Base-by-base conservation (phyloP, 805 yeast species). In the Nakazawaea ishiwadae region DNA sequence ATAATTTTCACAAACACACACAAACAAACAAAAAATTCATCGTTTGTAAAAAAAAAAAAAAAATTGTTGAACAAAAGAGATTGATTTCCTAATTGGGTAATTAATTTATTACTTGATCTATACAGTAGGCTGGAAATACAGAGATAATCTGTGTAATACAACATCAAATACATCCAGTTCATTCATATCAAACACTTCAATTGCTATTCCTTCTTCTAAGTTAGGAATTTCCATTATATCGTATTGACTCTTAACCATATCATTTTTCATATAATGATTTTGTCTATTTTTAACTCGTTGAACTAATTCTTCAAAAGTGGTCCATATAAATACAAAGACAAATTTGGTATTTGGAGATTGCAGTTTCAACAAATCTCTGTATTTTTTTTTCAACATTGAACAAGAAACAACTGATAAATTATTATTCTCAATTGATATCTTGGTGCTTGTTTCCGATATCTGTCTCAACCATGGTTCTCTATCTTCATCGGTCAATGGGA, bases 401-500 rank as follows among this genome's bases (percentile, higher is more conserved):
- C 99, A 93, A 4, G 95, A 75, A 1, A 84, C 84, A 5, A 93
- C 73, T 3, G 76, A 63, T 3, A 55, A 49, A 3, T 29, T 51
- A 29, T 54, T 50, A 4, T 35, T 32, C 4, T 52, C 35, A 2
- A 55, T 55, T 4, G 81, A 69, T n/a, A 59, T 52, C 0, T 50
- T 47, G 2, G 75, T 62, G 1, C 80, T 63, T 4, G 49, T 48
- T 5, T 51, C 46, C 3, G 81, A 64, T 10, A 93, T 61, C 29
- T 58, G 56, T 29, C 66, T 60, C 15, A 93, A 70, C 99, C 99
- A 93, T 1, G 75, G 90, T 90, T 91, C 85, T 45, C 99, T 66
- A 60, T 93, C 99, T 2, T 81, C 93, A 55, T 93, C 99, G 0
- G 81, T 76, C 44, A 93, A 66, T 1, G 98, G 95, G 16, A 75